Percentiles rank a stretch among this genome's conserved stretches.
phyloP scores from a whole-genome alignment of 1,284 basidiomycete species.

The Cystobasidium slooffiae region DNA sequence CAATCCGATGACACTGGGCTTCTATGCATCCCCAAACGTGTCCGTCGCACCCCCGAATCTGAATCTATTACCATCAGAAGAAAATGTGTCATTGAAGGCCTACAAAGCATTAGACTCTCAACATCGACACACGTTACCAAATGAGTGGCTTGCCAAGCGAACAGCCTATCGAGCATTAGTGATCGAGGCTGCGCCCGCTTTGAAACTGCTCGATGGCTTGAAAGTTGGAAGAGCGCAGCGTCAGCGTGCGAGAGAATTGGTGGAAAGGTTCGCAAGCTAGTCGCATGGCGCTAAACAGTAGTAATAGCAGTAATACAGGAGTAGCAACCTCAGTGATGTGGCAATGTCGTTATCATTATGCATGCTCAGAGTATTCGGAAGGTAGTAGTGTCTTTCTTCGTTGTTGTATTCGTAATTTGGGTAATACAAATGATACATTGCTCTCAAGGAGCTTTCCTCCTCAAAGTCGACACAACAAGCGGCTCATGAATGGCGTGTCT shows the following conservation, averaged over 20 bases:
- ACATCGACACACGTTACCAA: constrained; percentile 84
- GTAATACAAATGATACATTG: not conserved
- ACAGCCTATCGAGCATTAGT: constrained; percentile 84
- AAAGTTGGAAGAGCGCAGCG: constrained; percentile 59
- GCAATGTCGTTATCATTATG: not conserved
- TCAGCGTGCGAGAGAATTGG: constrained; percentile 42
- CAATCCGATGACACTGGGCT: constrained; percentile 92
- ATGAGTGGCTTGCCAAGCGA: constrained; percentile 80
- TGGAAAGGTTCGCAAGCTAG: constrained; percentile 44
- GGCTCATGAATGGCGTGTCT: not conserved
- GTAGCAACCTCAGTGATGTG: not conserved
- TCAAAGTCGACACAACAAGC: not conserved
- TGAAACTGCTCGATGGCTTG: constrained; percentile 80
- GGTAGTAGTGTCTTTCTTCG: not conserved
- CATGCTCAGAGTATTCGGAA: not conserved
- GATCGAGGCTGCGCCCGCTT: constrained; percentile 70
- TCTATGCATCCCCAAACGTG: constrained; percentile 67
- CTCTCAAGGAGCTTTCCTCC: not conserved
- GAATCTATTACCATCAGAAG: constrained; percentile 7
- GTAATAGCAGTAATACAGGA: not conserved
- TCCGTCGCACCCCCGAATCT: constrained; percentile 2
- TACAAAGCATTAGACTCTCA: constrained; percentile 67
- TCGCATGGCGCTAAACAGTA: not conserved
- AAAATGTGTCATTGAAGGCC: constrained; percentile 31
- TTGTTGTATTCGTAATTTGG: not conserved